Evolutionary conservation across 202 grass and related monocot genomes (phyloP).

Genomic region (Hordeum pubiflorum): DNA sequence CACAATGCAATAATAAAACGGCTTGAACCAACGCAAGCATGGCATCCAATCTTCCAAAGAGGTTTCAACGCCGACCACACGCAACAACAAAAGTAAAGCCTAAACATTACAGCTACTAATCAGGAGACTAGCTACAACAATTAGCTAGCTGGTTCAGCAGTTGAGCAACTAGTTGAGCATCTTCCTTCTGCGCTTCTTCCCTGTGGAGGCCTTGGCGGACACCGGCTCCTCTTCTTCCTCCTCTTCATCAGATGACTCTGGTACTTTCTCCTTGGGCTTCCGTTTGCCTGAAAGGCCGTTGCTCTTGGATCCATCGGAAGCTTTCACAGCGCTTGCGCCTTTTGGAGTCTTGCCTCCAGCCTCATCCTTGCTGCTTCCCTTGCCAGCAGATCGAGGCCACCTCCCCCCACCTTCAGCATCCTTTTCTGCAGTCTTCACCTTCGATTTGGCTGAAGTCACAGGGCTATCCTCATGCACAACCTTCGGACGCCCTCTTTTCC

Average conservation of each 20-base stretch:
- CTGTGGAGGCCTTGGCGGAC: conserved; percentile 20
- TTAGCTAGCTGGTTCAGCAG: not conserved
- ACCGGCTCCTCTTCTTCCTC: conserved; percentile 19
- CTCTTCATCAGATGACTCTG: conserved; percentile 28
- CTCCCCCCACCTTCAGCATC: conserved; percentile 17
- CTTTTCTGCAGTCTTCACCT: conserved; percentile 20
- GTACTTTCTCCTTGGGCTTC: conserved; percentile 24
- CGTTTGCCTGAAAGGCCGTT: conserved; percentile 31
- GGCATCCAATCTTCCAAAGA: conserved; percentile 8
- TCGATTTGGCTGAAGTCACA: conserved; percentile 11
- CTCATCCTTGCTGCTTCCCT: conserved; percentile 29
- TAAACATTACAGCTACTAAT: conserved; percentile 27
- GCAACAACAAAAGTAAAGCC: conserved; percentile 2
- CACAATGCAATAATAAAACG: not conserved
- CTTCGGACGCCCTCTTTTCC: conserved; percentile 50
- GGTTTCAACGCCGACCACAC: not conserved
- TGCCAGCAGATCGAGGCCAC: not conserved
- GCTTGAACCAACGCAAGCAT: conserved; percentile 24
- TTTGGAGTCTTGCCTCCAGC: not conserved
- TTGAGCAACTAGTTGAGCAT: conserved; percentile 1
- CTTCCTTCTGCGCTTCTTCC: conserved; percentile 43
- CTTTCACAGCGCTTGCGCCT: not conserved
- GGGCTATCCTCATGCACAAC: conserved; percentile 19
- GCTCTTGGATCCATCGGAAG: conserved; percentile 28
- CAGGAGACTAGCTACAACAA: conserved; percentile 9